Evolutionary conservation across 208 protist species (phyloP), one percentile per base, ranked within the genome.

Genomic region (Crithidia sp.): DNA sequence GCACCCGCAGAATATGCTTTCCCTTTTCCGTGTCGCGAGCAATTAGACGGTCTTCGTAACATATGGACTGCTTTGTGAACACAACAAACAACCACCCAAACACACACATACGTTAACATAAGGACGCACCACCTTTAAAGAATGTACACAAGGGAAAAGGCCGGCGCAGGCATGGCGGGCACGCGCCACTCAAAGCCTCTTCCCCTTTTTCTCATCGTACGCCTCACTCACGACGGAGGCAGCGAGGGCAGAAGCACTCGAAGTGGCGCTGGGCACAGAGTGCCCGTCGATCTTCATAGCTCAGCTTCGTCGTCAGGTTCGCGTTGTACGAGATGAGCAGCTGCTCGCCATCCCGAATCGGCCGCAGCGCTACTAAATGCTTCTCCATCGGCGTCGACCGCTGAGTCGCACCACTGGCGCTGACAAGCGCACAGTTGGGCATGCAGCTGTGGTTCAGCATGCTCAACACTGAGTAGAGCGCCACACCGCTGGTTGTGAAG

Each of bases 391-490:
- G 50, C 44, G 45, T 73, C 0, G 70, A 58, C 47, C 78, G 55
- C 36, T 71, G 47, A 16, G 49, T 17, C 0, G 1, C 17, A 0
- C 10, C 81, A 60, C n/a, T 65, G 6, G 63, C 47, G 5, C 78
- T 77, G 53, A 92, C 81, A 6, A 95, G 28, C 5, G 76, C 80
- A 74, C 88, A 93, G 81, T 96, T 96, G 10, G 92, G 92, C 0
- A 89, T 84, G 60, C 92, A 96, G 79, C 92, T 96, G 82, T 96
- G 92, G 57, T 96, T 96, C 10, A 96, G 71, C 65, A 96, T 74
- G 40, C 85, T 90, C 19, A 94, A 75, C 17, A 76, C 67, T 5
- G 85, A 78, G 68, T 93, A 96, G 6, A 96, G 74, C 9, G 88
- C 89, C 39, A 86, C 71, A 13, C 89, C 89, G 37, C 82, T 83